Evolutionary conservation across 768 basidiomycete genomes (phyloP).

Genomic region (Podaxis carcinomalis): DNA sequence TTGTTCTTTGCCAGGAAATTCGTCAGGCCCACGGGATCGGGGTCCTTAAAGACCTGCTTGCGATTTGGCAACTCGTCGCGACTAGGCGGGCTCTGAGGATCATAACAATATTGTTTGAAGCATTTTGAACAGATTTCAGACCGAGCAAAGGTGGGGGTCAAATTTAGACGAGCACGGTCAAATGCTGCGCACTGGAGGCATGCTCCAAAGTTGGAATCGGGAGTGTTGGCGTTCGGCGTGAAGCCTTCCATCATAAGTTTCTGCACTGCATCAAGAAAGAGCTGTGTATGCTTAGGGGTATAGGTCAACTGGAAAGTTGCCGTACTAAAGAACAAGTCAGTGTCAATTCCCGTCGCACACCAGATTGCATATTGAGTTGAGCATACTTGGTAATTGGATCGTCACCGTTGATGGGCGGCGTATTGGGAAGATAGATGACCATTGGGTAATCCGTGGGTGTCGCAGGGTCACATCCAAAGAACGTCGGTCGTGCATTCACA

Average conservation of each 20-base stretch:
- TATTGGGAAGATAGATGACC: slow-evolving; percentile 72
- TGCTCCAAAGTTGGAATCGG: slow-evolving; percentile 58
- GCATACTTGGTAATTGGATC: slow-evolving; percentile 63
- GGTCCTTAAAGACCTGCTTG: slow-evolving; percentile 44
- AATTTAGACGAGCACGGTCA: slow-evolving; percentile 46
- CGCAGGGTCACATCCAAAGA: slow-evolving; percentile 73
- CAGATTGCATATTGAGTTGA: neutral
- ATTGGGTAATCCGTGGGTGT: slow-evolving; percentile 56
- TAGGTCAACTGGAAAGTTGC: slow-evolving; percentile 61
- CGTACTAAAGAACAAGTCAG: slow-evolving; percentile 34
- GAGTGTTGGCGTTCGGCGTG: slow-evolving; percentile 48
- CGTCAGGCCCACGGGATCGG: slow-evolving; percentile 46
- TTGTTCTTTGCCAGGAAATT: slow-evolving; percentile 42
- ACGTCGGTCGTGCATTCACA: slow-evolving; percentile 64
- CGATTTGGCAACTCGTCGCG: slow-evolving; percentile 40
- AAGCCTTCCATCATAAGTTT: slow-evolving; percentile 56
- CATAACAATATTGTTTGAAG: slow-evolving; percentile 52
- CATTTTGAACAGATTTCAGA: slow-evolving; percentile 42
- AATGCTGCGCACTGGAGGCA: slow-evolving; percentile 68
- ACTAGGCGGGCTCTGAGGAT: slow-evolving; percentile 41
- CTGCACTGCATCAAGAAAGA: slow-evolving; percentile 62
- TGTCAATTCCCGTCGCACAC: neutral
- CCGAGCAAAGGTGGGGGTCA: slow-evolving; percentile 27
- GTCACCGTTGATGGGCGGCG: slow-evolving; percentile 62
- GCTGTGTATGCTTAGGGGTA: slow-evolving; percentile 42